phyloP scores from a whole-genome alignment of 495 filamentous ascomycete genomes.

The Neurospora tetraspora region DNA sequence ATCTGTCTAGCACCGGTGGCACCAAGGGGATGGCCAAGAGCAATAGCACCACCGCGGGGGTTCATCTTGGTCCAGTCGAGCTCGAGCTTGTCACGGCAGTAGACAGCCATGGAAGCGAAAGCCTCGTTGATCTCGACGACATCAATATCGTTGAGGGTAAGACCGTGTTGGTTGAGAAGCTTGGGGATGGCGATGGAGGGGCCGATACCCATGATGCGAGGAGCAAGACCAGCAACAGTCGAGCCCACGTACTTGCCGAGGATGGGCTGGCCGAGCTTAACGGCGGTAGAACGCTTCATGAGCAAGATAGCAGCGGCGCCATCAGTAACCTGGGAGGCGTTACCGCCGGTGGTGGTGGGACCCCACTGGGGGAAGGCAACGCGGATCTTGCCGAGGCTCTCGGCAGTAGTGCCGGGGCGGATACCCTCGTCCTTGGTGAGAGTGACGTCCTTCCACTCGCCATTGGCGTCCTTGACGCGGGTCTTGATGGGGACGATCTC shows the following conservation, averaged over 20 bases:
- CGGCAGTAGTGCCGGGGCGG: conserved; percentile 78
- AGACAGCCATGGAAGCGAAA: conserved; percentile 95
- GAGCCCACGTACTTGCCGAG: conserved; percentile 90
- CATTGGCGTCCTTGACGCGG: conserved; percentile 72
- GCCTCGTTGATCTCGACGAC: conserved; percentile 95
- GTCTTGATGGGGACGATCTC: conserved; percentile 86
- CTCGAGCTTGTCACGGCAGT: conserved; percentile 69
- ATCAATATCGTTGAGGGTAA: conserved; percentile 76
- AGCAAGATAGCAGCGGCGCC: conserved; percentile 84
- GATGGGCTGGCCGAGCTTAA: conserved; percentile 82
- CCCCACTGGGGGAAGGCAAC: conserved; percentile 88
- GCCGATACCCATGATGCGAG: conserved; percentile 95
- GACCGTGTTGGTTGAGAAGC: conserved; percentile 68
- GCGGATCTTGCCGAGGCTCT: conserved; percentile 72
- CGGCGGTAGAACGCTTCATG: conserved; percentile 87
- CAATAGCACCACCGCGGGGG: conserved; percentile 69
- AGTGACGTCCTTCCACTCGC: conserved; percentile 64
- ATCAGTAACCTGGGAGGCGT: conserved; percentile 91
- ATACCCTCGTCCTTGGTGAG: conserved; percentile 82
- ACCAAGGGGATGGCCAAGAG: conserved; percentile 75
- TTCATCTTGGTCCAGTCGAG: conserved; percentile 83
- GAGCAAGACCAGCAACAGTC: conserved; percentile 80
- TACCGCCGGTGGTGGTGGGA: conserved; percentile 83
- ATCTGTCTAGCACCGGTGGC: conserved; percentile 73
- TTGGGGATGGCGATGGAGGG: conserved; percentile 92